Evolutionary conservation across 164 flowering plant genomes (phyloP), one percentile per base, ranked within the genome.

Genomic region (Hamamelis virginiana): DNA sequence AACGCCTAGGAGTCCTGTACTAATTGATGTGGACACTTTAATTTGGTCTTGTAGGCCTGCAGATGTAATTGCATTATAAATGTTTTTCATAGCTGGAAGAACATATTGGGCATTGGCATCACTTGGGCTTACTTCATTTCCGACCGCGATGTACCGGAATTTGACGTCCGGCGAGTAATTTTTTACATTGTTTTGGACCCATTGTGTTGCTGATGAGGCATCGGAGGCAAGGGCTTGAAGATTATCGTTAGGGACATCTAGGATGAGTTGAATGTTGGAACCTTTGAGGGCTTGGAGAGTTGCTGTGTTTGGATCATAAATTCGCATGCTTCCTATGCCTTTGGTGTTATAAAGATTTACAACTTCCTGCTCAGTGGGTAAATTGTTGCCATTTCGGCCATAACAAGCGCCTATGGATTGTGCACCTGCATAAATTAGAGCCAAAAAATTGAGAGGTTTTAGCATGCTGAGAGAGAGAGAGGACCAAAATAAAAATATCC

Each of bases 61-160:
- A 5, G 57, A 43, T 2, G 48, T 21, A 22, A 75, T 51, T 6
- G 77, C 77, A n/a, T 16, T 43, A 4, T 66, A 38, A 19, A 75
- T 9, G 43, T 62, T 70, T 9, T 25, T 23, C 67, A 75, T 75
- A 16, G 71, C 77, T 5, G 74, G 74, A 2, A 70, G 57, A 25
- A 75, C 70, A 8, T 1, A 61, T 15, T 14, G 55, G 5, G 77
- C 74, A n/a, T n/a, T 2, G 5, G 9, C 4, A 56, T 8, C 19
- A 16, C 27, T 16, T 19, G 8, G 74, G 67, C 10, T 44, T 12
- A 70, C 61, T 50, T 75, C 78, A 21, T 75, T 75, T 14, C 77
- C 77, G 11, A 75, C 74, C 8, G 74, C 70, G 46, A 78, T 71
- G 75, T 71, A 74, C 8, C 48, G 44, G 65, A 78, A 58, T 10